A percentile compares a stretch with the other conserved stretches of the same genome.
Evolutionary conservation across 1,139 yeast genomes (phyloP).

Genomic region (Yamadazyma sp.): DNA sequence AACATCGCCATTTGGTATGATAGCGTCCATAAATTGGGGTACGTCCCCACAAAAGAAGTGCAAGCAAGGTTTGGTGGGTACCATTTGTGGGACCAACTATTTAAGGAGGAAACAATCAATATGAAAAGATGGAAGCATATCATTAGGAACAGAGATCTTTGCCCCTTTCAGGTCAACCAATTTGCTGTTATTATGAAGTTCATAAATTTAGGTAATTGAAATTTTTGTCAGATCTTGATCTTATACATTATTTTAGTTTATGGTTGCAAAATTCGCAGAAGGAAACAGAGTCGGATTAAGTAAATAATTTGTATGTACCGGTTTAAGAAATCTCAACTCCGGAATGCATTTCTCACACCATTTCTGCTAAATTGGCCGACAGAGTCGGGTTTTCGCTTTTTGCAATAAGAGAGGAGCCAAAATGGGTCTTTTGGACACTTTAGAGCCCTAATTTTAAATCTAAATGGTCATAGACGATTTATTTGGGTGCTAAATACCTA

Average conservation of each 20-base stretch:
- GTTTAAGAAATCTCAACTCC: too few species aligned
- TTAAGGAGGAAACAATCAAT: constrained; percentile 37
- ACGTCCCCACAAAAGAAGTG: constrained; percentile 15
- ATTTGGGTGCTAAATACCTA: too few species aligned
- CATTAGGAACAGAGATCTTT: constrained; percentile 38
- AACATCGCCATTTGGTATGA: constrained; percentile 44
- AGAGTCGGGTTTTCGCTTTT: too few species aligned
- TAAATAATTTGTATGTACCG: too few species aligned
- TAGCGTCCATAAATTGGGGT: constrained; percentile 17
- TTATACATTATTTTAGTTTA: neutral
- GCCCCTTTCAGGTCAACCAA: constrained; percentile 45
- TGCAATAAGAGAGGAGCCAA: too few species aligned
- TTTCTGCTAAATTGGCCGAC: too few species aligned
- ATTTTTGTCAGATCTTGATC: neutral
- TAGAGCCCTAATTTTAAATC: too few species aligned
- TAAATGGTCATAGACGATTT: too few species aligned
- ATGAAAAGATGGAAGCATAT: constrained; percentile 50
- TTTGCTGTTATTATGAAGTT: constrained; percentile 41
- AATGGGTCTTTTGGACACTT: too few species aligned
- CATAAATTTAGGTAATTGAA: constrained; percentile 27
- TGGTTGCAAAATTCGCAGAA: constrained; percentile 2
- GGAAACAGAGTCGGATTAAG: too few species aligned
- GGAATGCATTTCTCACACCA: too few species aligned
- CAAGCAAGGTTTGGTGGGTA: constrained; percentile 39
- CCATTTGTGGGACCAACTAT: constrained; percentile 46